A percentile compares a stretch with the other conserved stretches of the same genome.
phyloP scores from a whole-genome alignment of 805 yeast species.

The Suhomyces faveliae region DNA sequence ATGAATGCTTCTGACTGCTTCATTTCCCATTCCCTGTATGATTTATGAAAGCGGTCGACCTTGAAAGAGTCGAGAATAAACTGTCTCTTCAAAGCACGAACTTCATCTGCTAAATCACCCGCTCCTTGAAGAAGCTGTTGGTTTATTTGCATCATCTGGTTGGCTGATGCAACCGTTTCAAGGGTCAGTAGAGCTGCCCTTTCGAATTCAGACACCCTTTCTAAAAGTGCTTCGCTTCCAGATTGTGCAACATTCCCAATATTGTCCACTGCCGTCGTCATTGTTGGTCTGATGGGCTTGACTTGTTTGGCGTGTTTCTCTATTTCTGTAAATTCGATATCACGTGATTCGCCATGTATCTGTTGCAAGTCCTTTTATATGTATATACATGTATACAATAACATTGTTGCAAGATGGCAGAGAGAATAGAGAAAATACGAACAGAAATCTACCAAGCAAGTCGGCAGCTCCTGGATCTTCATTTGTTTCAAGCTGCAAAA shows the following conservation, averaged over 20 bases:
- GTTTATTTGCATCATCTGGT: background rate
- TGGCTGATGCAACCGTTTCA: conserved; percentile 2
- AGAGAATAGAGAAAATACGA: conserved; percentile 10
- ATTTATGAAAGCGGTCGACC: conserved; percentile 30
- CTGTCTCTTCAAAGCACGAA: conserved; percentile 11
- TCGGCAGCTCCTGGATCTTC: conserved; percentile 49
- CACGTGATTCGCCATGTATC: no score
- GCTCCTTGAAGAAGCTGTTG: background rate
- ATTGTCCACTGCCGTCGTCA: background rate
- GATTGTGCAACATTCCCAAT: background rate
- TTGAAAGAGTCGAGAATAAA: conserved; percentile 35
- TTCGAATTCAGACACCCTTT: background rate
- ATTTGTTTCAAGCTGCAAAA: conserved; percentile 69
- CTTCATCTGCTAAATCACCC: background rate
- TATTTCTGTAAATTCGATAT: no score
- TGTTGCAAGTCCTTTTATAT: no score
- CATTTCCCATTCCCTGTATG: conserved; percentile 30
- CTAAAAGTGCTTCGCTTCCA: background rate
- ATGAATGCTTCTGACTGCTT: conserved; percentile 18
- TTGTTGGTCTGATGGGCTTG: background rate
- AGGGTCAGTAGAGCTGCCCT: background rate
- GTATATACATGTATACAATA: no score
- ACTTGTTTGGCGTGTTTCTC: no score
- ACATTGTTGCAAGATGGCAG: no score
- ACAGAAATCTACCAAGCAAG: conserved; percentile 29